A percentile compares a stretch with the other conserved stretches of the same genome.
phyloP scores from a whole-genome alignment of 2,329 filamentous ascomycete genomes.

The Cladophialophora immunda region DNA sequence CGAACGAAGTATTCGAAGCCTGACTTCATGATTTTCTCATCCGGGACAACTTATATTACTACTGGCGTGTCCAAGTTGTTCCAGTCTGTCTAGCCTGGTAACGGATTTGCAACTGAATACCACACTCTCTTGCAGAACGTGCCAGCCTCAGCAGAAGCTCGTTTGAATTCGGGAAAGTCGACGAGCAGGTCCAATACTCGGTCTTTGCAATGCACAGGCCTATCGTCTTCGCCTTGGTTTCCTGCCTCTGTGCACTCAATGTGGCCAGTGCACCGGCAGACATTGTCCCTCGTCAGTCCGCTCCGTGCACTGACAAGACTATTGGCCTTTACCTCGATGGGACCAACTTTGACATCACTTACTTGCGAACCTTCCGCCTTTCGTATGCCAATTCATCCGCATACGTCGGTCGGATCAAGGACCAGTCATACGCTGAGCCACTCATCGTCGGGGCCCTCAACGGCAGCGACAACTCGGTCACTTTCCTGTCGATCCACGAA shows the following conservation, averaged over 20 bases:
- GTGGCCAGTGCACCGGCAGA: background rate
- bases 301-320: background rate
- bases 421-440: slow-evolving; percentile 28
- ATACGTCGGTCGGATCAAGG: slow-evolving; percentile 32
- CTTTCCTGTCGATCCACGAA: slow-evolving; percentile 29
- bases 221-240: background rate
- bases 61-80: background rate
- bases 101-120: background rate
- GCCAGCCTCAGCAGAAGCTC: slow-evolving; percentile 11
- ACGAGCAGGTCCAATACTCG: background rate
- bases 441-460: slow-evolving; percentile 12
- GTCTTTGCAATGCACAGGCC: background rate
- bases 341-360: slow-evolving; percentile 25
- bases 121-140: background rate
- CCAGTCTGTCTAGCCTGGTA: too few species aligned
- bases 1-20: background rate
- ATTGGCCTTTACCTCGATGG: slow-evolving; percentile 15
- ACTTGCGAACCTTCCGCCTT: slow-evolving; percentile 26
- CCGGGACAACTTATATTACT: background rate
- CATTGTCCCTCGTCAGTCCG: background rate
- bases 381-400: slow-evolving; percentile 32
- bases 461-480: slow-evolving; percentile 14
- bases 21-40: background rate
- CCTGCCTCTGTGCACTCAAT: background rate
- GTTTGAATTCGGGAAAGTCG: background rate